phyloP scores from a whole-genome alignment of 768 basidiomycete genomes.

The Rubroboletus satanas region DNA sequence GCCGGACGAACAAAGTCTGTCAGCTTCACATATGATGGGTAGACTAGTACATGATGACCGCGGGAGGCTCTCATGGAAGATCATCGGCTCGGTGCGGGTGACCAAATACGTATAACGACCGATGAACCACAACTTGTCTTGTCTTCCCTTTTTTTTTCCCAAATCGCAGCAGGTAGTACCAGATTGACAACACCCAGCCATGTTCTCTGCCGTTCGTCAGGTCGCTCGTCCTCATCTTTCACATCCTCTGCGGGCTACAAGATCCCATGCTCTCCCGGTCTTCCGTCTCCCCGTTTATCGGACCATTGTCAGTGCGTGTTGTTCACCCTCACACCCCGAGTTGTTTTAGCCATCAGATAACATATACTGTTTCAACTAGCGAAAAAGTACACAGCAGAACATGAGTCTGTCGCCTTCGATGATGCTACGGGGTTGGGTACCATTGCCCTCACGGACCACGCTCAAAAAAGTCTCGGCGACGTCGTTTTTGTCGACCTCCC shows the following conservation, averaged over 20 bases:
- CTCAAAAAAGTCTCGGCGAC: conserved; percentile 88
- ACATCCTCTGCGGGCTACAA: conserved; percentile 1
- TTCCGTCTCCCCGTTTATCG: conserved; percentile 13
- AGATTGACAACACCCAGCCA: conserved; percentile 1
- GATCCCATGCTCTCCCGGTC: background rate
- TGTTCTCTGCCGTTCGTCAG: conserved; percentile 18
- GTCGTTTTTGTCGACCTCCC: conserved; percentile 97
- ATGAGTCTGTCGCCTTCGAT: conserved; percentile 48
- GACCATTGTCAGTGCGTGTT: conserved; percentile 27
- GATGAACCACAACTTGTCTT: background rate
- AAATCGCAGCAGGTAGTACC: background rate
- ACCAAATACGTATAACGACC: conserved; percentile 14
- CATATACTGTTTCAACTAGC: background rate
- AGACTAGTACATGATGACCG: background rate
- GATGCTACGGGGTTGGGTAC: conserved; percentile 37
- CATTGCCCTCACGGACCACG: conserved; percentile 87
- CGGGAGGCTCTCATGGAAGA: background rate
- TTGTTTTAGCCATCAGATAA: background rate
- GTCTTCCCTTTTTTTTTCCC: conserved; percentile 46
- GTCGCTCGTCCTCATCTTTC: conserved; percentile 12
- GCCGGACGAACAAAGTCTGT: background rate
- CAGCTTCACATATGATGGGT: background rate
- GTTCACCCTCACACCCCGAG: background rate
- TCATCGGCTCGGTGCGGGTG: conserved; percentile 14
- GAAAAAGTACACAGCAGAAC: conserved; percentile 52